Conservation (phyloP, 2,329 filamentous ascomycete genomes). For the Trichoderma sp. region DNA sequence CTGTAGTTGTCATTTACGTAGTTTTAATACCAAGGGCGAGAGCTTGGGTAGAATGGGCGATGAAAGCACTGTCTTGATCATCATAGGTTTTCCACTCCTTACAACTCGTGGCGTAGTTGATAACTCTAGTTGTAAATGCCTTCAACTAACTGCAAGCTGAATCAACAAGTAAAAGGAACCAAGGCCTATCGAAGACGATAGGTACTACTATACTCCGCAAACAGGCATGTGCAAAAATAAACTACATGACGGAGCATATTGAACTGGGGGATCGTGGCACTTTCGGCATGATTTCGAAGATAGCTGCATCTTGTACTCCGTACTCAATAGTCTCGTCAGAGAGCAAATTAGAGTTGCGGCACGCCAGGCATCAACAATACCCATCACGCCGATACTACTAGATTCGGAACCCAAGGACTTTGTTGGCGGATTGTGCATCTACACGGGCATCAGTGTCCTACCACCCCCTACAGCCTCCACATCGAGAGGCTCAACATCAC, state of each 20-base stretch:
- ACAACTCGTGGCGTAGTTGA: neutral
- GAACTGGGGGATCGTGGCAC: neutral
- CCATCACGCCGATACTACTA: neutral
- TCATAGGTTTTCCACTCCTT: neutral
- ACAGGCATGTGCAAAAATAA: neutral
- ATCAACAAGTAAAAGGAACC: neutral
- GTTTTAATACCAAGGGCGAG: neutral
- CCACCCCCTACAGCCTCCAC: neutral
- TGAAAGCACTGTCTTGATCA: neutral
- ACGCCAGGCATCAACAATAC: too few relatives aligned
- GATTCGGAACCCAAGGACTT: neutral
- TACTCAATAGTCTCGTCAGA: neutral
- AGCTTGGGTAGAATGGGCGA: neutral
- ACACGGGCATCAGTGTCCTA: neutral
- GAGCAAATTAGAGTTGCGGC: neutral
- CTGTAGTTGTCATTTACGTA: neutral
- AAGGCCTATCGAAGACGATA: neutral
- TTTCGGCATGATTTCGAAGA: neutral
- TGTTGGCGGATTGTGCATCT: neutral
- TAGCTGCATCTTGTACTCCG: neutral
- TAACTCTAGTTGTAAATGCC: neutral
- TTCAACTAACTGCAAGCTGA: neutral
- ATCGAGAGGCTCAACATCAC: neutral
- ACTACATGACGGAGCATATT: neutral
- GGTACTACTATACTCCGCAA: neutral